Evolutionary conservation across 441 rosid genomes (phyloP).

Genomic region (Jatropha multifida): DNA sequence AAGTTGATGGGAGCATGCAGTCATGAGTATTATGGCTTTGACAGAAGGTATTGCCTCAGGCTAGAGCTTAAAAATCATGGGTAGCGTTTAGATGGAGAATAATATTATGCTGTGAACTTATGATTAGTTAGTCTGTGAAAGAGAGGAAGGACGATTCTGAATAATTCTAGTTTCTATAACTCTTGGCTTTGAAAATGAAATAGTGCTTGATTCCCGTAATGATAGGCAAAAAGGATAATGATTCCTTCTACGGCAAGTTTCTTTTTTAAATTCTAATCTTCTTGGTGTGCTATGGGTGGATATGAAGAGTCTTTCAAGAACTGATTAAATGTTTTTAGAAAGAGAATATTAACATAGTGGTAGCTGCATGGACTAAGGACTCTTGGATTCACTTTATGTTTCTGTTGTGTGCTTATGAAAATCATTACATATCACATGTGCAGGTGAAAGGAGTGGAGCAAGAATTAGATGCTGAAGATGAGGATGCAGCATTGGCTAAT

Average conservation of each 20-base stretch:
- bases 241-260: background rate
- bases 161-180: background rate
- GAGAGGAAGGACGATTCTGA: background rate
- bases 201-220: background rate
- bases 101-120: background rate
- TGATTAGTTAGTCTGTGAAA: background rate
- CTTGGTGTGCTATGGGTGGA: background rate
- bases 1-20: background rate
- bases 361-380: too few relatives aligned
- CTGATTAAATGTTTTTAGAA: background rate
- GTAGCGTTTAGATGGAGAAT: background rate
- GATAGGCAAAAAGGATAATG: background rate
- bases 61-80: background rate
- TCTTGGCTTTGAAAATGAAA: background rate
- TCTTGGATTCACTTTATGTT: background rate
- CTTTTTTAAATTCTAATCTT: background rate
- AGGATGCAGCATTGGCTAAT: constrained; percentile 48
- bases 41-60: background rate
- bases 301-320: background rate
- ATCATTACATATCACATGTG: constrained; percentile 8
- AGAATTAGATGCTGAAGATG: constrained; percentile 76
- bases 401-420: constrained; percentile 13
- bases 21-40: background rate
- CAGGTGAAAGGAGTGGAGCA: constrained; percentile 91
- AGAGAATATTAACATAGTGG: background rate